These are phyloP conservation scores for Dichomitus squalens DNA, from an alignment of 1,284 basidiomycete genomes.

Conservation along the genomic window DNA sequence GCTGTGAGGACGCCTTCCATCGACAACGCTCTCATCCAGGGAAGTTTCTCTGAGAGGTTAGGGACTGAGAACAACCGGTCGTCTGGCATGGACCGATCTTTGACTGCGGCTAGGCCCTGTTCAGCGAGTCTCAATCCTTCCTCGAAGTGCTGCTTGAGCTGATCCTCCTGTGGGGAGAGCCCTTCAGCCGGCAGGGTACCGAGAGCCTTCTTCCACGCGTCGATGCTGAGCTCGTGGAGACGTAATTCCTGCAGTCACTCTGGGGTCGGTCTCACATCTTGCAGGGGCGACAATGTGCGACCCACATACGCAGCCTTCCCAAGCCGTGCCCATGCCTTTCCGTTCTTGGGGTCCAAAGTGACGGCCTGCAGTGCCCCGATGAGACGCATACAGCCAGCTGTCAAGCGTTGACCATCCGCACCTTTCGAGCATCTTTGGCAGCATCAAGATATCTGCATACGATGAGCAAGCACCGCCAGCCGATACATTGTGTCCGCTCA, in stretches of 20 bases:
- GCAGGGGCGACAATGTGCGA: not conserved
- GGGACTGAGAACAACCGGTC: constrained; percentile 3
- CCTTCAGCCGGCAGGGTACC: constrained; percentile 24
- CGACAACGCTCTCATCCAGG: constrained; percentile 17
- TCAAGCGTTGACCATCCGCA: not conserved
- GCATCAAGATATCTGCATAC: constrained; percentile 25
- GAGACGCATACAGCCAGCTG: not conserved
- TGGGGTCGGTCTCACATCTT: not conserved
- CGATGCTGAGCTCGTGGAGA: constrained; percentile 16
- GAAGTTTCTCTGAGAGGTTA: constrained; percentile 1
- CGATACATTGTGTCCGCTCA: not conserved
- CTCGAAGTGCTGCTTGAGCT: constrained; percentile 33
- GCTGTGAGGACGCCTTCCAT: constrained; percentile 21
- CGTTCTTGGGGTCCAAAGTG: constrained; percentile 36
- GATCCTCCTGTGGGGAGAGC: constrained; percentile 26
- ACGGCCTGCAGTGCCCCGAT: constrained; percentile 30
- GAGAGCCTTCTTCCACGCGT: constrained; percentile 30
- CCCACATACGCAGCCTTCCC: constrained; percentile 35
- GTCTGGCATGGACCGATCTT: constrained; percentile 5
- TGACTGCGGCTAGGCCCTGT: not conserved
- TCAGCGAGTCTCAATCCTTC: constrained; percentile 21
- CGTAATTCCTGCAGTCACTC: constrained; percentile 16
- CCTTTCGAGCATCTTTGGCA: constrained; percentile 24
- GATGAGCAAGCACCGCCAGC: not conserved
- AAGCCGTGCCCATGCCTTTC: constrained; percentile 38